Evolutionary conservation across 805 yeast genomes (phyloP), one percentile per base, ranked within the genome.

Genomic region (Pichia sporocuriosa): DNA sequence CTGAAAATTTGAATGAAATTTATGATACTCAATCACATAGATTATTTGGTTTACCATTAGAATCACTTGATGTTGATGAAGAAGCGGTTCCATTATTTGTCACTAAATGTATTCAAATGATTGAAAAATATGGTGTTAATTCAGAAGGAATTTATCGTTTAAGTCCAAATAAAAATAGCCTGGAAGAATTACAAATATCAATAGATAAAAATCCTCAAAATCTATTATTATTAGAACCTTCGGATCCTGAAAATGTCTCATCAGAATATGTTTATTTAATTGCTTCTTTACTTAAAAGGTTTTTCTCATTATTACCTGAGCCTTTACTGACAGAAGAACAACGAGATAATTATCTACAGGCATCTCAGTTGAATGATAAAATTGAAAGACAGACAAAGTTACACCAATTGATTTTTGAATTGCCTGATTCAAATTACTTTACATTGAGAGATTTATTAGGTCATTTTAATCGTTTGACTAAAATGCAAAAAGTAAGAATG

Each of bases 361-460:
- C 88, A 2, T 84, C 84, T 19, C 77, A 77, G 58, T 79, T 87
- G 38, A 72, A 67, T 24, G 84, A 82, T 52, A 70, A 70, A 16
- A 68, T 68, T 12, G 53, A 56, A 16, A 70, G 78, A 50, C 72
- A 84, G 44, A 77, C 84, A 45, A 90, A 87, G 55, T 70, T 93
- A 53, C 98, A 93, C 61, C 85, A 87, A 34, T 73, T 86, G 45
- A 85, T 93, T 35, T 93, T 83, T 66, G 84, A 84, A 50, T 71
- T 93, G 42, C 96, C 97, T 0, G 98, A 93, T 63, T 93, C 95
- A 1, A 87, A 90, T 44, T 93, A 93, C 60, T 89, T 95, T 70
- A 89, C 97, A 0, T 69, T 93, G 51, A 69, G 97, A 50, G 78
- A 86, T 27, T 66, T 93, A 50, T 67, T 89, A 2, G 86, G 90